These are phyloP conservation scores for Boletus patriciae DNA, from an alignment of 768 basidiomycete genomes.

Conservation along the genomic window DNA sequence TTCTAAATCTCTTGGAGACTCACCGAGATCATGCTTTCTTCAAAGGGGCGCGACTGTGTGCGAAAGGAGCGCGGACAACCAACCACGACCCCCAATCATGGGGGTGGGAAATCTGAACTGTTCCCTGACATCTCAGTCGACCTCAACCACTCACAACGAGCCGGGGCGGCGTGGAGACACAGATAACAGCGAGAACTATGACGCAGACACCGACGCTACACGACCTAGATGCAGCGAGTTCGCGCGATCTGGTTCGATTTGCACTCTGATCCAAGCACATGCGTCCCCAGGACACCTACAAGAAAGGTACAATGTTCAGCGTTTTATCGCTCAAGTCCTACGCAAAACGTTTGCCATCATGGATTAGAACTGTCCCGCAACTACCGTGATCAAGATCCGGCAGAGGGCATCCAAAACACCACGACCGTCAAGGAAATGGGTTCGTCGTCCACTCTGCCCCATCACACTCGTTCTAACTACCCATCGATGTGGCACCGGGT, in stretches of 20 bases:
- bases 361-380: conserved; percentile 64
- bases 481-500: conserved; percentile 45
- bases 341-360: conserved; percentile 23
- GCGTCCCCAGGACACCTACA: too few species aligned
- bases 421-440: conserved; percentile 69
- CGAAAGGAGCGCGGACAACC: not conserved
- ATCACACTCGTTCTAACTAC: not conserved
- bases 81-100: conserved; percentile 6
- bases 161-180: too few species aligned
- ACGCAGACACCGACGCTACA: too few species aligned
- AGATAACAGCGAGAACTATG: too few species aligned
- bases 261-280: too few species aligned
- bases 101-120: not conserved
- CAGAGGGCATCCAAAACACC: conserved; percentile 47
- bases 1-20: conserved; percentile 17
- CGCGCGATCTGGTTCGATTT: too few species aligned
- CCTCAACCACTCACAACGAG: too few species aligned
- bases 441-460: conserved; percentile 15
- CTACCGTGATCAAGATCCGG: conserved; percentile 38
- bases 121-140: too few species aligned
- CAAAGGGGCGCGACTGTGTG: conserved; percentile 6
- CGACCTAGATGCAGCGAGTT: too few species aligned
- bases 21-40: conserved; percentile 47
- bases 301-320: conserved; percentile 41
- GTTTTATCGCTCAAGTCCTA: conserved; percentile 54